A percentile compares a stretch with the other conserved stretches of the same genome.
Evolutionary conservation across 352 stramenopile genomes (phyloP).

Genomic region (Pythium grandisporangium): DNA sequence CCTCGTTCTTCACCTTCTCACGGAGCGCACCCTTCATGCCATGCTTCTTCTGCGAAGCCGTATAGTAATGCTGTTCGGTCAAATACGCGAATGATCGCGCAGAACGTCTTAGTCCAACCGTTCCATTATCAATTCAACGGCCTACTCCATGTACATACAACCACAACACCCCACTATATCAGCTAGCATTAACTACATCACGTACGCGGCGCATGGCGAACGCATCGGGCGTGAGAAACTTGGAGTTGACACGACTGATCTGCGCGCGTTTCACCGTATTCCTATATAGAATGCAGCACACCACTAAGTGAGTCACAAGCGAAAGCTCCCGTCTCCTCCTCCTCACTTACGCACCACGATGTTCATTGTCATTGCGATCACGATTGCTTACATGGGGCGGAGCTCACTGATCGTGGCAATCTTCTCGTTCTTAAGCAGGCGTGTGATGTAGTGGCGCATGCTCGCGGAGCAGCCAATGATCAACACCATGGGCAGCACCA

Average conservation of each 20-base stretch:
- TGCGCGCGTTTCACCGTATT: conserved; percentile 81
- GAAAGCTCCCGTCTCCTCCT: no score
- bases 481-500: conserved; percentile 96
- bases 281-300: conserved; percentile 19
- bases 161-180: not conserved
- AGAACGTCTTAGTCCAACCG: not conserved
- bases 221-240: conserved; percentile 74
- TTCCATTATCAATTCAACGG: not conserved
- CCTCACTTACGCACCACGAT: no score
- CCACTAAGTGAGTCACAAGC: not conserved
- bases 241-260: conserved; percentile 84
- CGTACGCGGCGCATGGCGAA: conserved; percentile 86
- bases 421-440: conserved; percentile 80
- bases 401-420: conserved; percentile 68
- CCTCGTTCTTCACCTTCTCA: conserved; percentile 85
- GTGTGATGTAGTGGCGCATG: conserved; percentile 80
- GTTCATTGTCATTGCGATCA: no score
- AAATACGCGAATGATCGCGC: not conserved
- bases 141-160: not conserved
- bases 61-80: conserved; percentile 67
- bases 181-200: conserved; percentile 13
- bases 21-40: conserved; percentile 76
- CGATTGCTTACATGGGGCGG: conserved; percentile 45
- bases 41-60: conserved; percentile 83
- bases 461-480: conserved; percentile 88